Evolutionary conservation across 75 land plant genomes (phyloP).

Genomic region (Pinus taeda): DNA sequence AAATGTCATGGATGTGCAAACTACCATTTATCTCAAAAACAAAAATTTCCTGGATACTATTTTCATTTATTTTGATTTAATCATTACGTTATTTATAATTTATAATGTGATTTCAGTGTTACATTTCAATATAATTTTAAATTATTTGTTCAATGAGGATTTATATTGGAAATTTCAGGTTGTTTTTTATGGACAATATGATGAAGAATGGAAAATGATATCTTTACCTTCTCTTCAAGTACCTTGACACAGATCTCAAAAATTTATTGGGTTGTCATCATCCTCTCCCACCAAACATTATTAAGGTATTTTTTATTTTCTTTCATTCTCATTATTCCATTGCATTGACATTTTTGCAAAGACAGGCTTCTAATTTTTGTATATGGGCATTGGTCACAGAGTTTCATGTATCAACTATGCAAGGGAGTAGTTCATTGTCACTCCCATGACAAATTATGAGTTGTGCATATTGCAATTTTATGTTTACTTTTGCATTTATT

Average conservation of each 20-base stretch:
- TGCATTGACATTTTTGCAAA: not conserved
- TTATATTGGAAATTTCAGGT: not conserved
- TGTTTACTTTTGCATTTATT: too few species aligned
- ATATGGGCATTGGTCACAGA: slow-evolving; percentile 1
- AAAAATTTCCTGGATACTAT: too few species aligned
- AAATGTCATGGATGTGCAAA: too few species aligned
- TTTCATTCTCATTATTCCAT: not conserved
- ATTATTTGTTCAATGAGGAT: not conserved
- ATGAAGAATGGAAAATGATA: slow-evolving; percentile 11
- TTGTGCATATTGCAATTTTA: too few species aligned
- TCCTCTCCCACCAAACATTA: not conserved
- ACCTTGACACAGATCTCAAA: slow-evolving; percentile 33
- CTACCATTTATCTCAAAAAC: too few species aligned
- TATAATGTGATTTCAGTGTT: not conserved
- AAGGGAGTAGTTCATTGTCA: slow-evolving; percentile 42
- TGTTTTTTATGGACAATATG: not conserved
- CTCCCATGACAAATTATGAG: slow-evolving; percentile 15
- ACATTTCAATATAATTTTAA: not conserved
- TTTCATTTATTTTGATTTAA: too few species aligned
- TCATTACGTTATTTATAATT: too few species aligned
- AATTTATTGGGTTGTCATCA: slow-evolving; percentile 27
- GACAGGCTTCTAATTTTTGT: not conserved
- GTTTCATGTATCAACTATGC: slow-evolving; percentile 50
- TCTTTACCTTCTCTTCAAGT: slow-evolving; percentile 41
- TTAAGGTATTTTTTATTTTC: slow-evolving; percentile 1